Base-by-base conservation (phyloP, 2,329 filamentous ascomycete species). In the Penicillium sp. region DNA sequence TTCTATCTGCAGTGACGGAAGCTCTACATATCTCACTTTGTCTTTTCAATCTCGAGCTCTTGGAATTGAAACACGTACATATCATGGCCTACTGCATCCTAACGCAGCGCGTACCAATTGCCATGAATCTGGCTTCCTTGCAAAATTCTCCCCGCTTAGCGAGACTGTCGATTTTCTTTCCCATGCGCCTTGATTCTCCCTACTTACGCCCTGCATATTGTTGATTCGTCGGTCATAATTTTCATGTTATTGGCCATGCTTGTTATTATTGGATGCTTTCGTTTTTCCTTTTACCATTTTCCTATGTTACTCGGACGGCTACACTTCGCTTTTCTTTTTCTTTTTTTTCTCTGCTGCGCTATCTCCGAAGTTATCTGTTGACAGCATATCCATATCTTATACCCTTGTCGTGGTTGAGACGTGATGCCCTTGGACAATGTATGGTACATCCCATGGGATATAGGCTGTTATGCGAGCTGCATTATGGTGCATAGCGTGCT, bases 51-150 rank as follows among this genome's bases (percentile, higher is more conserved):
- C 33, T 45, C 43, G 40, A 37, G 33, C 44, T 49, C 27, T 46
- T 48, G 45, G 47, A 50, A 55, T 50, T 52, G 50, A 56, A 54
- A 52, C 44, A 46, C 56, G 58, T 60, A 61, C 57, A 60, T 61
- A 61, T 54, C 49, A 57, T 59, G 53, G 41, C 46, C 45, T 37
- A 43, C 44, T 23, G 8, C 20, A 32, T 47, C 44, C 29, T 56
- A 48, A 51, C 33, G 47, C 54, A 50, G 50, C 44, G 40, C 40
- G 44, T 46, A 57, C 55, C 28, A 46, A 49, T 50, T 51, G 45
- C 48, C 46, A 55, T 43, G 50, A 55, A 49, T 43, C 29, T 38
- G 41, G 43, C 38, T 50, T 38, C 32, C 24, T 44, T 52, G 42
- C 42, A 55, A 54, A 50, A 37, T 18, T 35, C 27, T n/a, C 37